These are phyloP conservation scores for Penicillium atrosanguineum DNA, from an alignment of 495 filamentous ascomycete species.

Conservation along the genomic window DNA sequence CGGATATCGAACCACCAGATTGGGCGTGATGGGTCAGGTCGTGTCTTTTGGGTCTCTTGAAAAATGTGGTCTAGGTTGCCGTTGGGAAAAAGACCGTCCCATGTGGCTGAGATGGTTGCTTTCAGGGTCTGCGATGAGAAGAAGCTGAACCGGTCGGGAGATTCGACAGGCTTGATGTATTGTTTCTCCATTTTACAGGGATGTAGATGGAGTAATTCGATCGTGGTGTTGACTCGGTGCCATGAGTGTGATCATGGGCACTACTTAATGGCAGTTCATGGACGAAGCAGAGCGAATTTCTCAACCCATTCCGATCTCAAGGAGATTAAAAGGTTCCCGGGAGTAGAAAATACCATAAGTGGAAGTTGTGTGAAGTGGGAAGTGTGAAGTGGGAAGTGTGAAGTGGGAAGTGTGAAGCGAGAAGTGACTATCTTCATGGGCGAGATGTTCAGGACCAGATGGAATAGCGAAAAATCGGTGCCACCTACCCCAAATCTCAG, in stretches of 20 bases:
- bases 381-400: not conserved
- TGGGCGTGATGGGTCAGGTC: constrained; percentile 31
- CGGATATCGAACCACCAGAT: constrained; percentile 92
- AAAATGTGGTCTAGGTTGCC: constrained; percentile 72
- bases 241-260: not conserved
- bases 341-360: not conserved
- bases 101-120: constrained; percentile 69
- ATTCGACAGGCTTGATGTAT: not conserved
- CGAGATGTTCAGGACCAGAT: not conserved
- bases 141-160: constrained; percentile 71
- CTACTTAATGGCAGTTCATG: not conserved
- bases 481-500: no score
- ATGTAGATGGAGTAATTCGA: not conserved
- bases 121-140: constrained; percentile 83
- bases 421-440: no score
- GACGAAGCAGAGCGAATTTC: not conserved
- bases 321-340: not conserved
- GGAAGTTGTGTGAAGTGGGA: not conserved
- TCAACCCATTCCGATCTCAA: not conserved
- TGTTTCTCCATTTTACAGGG: not conserved
- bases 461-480: not conserved
- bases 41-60: constrained; percentile 52
- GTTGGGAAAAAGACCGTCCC: constrained; percentile 72
- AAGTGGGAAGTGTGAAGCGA: no score
- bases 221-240: not conserved